A percentile compares a stretch with the other conserved stretches of the same genome.
phyloP scores from a whole-genome alignment of 2,329 filamentous ascomycete genomes.

The Apiospora aurea region DNA sequence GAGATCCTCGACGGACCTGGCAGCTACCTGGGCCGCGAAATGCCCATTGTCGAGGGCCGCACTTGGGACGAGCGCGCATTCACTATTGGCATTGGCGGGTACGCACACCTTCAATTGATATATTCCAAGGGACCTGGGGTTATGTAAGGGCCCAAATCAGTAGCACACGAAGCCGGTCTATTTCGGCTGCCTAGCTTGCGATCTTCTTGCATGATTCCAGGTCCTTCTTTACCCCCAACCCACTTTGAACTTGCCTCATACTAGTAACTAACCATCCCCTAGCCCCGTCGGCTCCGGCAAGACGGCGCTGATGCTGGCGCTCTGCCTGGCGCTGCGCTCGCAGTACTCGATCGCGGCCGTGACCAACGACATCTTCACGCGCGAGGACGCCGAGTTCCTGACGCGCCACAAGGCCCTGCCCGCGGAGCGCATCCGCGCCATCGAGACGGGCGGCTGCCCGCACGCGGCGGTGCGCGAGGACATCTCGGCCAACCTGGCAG shows the following conservation, averaged over 20 bases:
- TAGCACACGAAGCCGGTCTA: conserved; percentile 1
- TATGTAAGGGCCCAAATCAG: too few species aligned
- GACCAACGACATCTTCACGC: conserved; percentile 99
- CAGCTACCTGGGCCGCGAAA: conserved; percentile 87
- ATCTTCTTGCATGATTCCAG: not conserved
- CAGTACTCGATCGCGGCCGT: conserved; percentile 90
- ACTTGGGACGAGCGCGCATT: conserved; percentile 91
- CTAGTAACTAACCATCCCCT: conserved; percentile 17
- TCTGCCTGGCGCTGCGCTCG: conserved; percentile 83
- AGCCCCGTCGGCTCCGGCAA: conserved; percentile 97
- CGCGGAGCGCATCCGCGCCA: conserved; percentile 84
- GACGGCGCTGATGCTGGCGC: conserved; percentile 93
- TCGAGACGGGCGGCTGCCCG: conserved; percentile 96
- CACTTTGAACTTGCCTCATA: too few species aligned
- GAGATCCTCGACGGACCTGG: conserved; percentile 95
- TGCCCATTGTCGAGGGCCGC: conserved; percentile 89
- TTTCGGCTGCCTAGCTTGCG: not conserved
- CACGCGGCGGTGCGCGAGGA: conserved; percentile 98
- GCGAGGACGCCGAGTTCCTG: conserved; percentile 97
- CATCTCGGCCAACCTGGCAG: conserved; percentile 91
- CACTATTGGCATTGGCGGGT: conserved; percentile 98
- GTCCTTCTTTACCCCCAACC: not conserved
- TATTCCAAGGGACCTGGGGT: not conserved
- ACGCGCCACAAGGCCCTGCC: conserved; percentile 86
- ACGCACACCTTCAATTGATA: conserved; percentile 43